phyloP scores from a whole-genome alignment of 345 rosid genomes.

The Orychophragmus violaceus region DNA sequence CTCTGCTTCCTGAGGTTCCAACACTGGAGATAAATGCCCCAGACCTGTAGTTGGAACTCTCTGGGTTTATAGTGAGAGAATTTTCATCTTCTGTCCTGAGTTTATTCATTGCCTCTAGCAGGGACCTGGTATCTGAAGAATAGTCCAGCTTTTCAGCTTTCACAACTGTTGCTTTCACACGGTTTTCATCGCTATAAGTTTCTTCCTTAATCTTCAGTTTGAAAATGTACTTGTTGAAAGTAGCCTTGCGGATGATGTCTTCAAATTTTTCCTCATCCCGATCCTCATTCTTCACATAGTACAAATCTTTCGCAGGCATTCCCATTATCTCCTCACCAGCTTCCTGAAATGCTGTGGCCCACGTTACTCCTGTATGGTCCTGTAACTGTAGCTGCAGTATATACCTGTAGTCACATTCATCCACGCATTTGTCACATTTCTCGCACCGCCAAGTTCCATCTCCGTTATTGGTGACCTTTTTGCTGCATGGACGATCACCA shows the following conservation, averaged over 20 bases:
- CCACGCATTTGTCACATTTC: conserved; percentile 60
- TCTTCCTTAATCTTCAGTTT: conserved; percentile 96
- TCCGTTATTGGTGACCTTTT: conserved; percentile 86
- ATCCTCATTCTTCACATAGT: conserved; percentile 51
- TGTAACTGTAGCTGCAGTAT: conserved; percentile 84
- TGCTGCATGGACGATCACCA: conserved; percentile 79
- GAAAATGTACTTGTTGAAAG: conserved; percentile 58
- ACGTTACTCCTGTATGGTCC: conserved; percentile 77
- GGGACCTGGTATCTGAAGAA: conserved; percentile 52
- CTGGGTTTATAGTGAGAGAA: conserved; percentile 29
- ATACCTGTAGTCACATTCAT: conserved; percentile 80
- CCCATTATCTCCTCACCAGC: conserved; percentile 80
- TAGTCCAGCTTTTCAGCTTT: conserved; percentile 66
- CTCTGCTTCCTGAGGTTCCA: conserved; percentile 35
- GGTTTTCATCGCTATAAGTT: conserved; percentile 76
- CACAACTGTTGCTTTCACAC: conserved; percentile 74
- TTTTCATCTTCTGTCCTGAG: conserved; percentile 35
- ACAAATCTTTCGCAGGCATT: conserved; percentile 74
- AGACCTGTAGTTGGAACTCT: conserved; percentile 25
- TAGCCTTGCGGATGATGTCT: conserved; percentile 53
- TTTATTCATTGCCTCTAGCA: conserved; percentile 57
- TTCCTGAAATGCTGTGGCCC: conserved; percentile 95
- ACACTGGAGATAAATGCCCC: conserved; percentile 9
- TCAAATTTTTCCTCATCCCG: conserved; percentile 64
- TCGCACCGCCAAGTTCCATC: conserved; percentile 94